Conservation (phyloP, 805 yeast genomes). For the Myxozyma lipomycoides region DNA sequence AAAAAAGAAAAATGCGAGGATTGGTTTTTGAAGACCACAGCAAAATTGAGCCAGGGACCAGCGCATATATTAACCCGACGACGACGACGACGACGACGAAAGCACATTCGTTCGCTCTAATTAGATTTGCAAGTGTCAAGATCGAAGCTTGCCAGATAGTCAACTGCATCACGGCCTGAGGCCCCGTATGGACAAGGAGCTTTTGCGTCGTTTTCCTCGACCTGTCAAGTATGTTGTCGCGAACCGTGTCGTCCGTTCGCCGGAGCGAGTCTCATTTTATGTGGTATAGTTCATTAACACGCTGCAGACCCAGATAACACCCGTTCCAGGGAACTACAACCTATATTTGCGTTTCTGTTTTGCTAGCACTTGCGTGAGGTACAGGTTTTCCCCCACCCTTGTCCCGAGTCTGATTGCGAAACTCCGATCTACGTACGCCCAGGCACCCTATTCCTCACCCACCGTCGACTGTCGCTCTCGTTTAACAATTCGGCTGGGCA, state of each 20-base stretch:
- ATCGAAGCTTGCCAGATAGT: too few species aligned
- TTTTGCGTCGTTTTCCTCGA: constrained; percentile 37
- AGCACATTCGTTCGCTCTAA: too few species aligned
- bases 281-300: neutral
- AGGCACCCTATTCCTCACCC: constrained; percentile 5
- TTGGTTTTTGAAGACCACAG: too few species aligned
- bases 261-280: neutral
- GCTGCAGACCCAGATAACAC: constrained; percentile 4
- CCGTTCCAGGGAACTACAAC: too few species aligned
- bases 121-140: too few species aligned
- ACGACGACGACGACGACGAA: too few species aligned
- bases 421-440: neutral
- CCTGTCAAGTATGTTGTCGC: constrained; percentile 33
- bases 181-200: constrained; percentile 38
- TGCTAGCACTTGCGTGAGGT: too few species aligned
- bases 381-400: neutral
- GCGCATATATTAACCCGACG: too few species aligned
- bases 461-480: neutral
- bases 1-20: too few species aligned
- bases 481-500: neutral
- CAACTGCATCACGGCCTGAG: neutral
- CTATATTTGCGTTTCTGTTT: too few species aligned
- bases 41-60: too few species aligned
- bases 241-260: neutral
- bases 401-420: neutral